Percentiles rank a stretch among this genome's conserved stretches.
Conservation (phyloP, 768 basidiomycete genomes). For the Leucogyrophana mollusca region DNA sequence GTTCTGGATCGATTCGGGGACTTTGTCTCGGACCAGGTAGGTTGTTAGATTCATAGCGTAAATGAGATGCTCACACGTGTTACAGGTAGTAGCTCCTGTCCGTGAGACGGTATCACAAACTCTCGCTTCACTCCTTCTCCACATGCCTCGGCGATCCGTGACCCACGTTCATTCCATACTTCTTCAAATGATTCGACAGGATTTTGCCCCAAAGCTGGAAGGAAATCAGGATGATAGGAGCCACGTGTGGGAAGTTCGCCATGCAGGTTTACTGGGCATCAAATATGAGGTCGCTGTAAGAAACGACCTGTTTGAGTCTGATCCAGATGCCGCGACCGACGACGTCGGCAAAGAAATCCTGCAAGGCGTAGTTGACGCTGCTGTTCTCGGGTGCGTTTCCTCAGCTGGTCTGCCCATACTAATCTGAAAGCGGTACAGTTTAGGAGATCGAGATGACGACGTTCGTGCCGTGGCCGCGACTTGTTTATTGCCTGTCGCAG, state of each 20-base stretch:
- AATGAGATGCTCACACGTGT: slow-evolving; percentile 2
- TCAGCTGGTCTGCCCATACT: not conserved
- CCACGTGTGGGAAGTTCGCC: slow-evolving; percentile 95
- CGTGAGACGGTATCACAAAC: slow-evolving; percentile 96
- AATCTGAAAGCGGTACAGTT: slow-evolving; percentile 42
- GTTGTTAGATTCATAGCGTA: slow-evolving; percentile 5
- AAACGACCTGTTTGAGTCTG: slow-evolving; percentile 76
- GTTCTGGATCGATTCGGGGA: slow-evolving; percentile 98
- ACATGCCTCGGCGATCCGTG: slow-evolving; percentile 83
- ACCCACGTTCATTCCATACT: slow-evolving; percentile 80
- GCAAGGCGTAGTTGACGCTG: slow-evolving; percentile 83
- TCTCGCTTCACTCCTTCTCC: slow-evolving; percentile 81
- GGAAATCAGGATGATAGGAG: slow-evolving; percentile 36
- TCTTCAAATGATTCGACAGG: slow-evolving; percentile 92
- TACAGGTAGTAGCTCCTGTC: slow-evolving; percentile 88
- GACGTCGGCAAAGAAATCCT: slow-evolving; percentile 58
- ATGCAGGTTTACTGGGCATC: slow-evolving; percentile 95
- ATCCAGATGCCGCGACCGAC: slow-evolving; percentile 33
- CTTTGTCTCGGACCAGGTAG: slow-evolving; percentile 88
- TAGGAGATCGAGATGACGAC: slow-evolving; percentile 91
- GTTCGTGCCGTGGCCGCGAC: slow-evolving; percentile 94
- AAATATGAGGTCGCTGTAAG: slow-evolving; percentile 98
- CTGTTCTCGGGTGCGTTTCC: slow-evolving; percentile 76
- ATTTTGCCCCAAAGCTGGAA: slow-evolving; percentile 46
- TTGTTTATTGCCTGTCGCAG: slow-evolving; percentile 85